These are phyloP conservation scores for Stentor roeselii DNA, from an alignment of 73 alveolate genomes.

Conservation along the genomic window DNA sequence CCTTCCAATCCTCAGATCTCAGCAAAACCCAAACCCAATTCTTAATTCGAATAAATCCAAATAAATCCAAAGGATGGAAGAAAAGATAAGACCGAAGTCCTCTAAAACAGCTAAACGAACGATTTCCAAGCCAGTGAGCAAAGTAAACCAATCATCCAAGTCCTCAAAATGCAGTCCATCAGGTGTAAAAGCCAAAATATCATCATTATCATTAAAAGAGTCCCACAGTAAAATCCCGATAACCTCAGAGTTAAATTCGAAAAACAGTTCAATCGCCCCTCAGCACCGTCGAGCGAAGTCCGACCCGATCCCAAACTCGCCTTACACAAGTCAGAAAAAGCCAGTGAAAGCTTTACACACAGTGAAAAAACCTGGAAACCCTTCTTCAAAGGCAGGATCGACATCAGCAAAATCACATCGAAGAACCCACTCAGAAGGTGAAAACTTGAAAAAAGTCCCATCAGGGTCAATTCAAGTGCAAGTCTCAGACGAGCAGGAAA, in stretches of 20 bases:
- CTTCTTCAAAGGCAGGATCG: neutral
- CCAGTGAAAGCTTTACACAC: neutral
- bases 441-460: neutral
- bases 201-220: neutral
- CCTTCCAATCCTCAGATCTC: no score
- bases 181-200: neutral
- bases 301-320: neutral
- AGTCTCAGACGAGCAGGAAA: neutral
- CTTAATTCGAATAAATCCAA: no score
- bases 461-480: neutral
- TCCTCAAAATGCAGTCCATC: neutral
- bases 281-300: constrained; percentile 13
- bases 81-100: neutral
- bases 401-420: neutral
- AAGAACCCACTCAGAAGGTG: neutral
- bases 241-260: neutral
- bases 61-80: neutral
- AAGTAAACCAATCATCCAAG: neutral
- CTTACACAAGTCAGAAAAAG: neutral
- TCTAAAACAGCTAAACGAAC: neutral
- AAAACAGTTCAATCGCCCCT: neutral
- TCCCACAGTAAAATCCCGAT: neutral
- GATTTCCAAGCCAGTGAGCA: neutral
- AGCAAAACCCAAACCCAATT: no score
- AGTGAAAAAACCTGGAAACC: neutral